Evolutionary conservation across 352 stramenopile genomes (phyloP).

Genomic region (Phytophthora meadii): DNA sequence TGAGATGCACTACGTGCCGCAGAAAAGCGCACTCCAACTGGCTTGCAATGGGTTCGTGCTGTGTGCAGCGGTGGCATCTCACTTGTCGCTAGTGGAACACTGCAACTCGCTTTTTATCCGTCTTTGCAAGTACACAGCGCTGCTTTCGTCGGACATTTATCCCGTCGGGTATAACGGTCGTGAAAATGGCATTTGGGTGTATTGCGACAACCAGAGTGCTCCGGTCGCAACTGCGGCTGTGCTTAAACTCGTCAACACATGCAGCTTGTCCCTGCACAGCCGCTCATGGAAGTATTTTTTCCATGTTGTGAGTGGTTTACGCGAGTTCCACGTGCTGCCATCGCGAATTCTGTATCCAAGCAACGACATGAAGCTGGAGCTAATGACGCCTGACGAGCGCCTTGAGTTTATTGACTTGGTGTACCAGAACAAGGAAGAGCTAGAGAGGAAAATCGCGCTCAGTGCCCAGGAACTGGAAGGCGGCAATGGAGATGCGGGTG

Average conservation of each 20-base stretch:
- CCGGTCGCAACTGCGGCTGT: conserved; percentile 71
- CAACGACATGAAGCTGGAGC: conserved; percentile 37
- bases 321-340: conserved; percentile 72
- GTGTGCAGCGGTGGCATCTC: conserved; percentile 61
- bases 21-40: conserved; percentile 77
- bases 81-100: conserved; percentile 57
- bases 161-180: conserved; percentile 63
- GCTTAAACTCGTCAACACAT: conserved; percentile 73
- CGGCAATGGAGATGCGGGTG: conserved; percentile 26
- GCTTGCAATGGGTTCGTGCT: conserved; percentile 82
- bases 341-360: conserved; percentile 48
- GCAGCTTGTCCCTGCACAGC: conserved; percentile 54
- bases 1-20: conserved; percentile 65
- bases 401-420: conserved; percentile 67
- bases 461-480: conserved; percentile 39
- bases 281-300: conserved; percentile 76
- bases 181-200: conserved; percentile 62
- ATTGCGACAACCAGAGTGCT: conserved; percentile 76
- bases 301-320: conserved; percentile 58
- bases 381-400: conserved; percentile 60
- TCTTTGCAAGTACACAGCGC: conserved; percentile 69
- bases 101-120: conserved; percentile 72
- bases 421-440: conserved; percentile 61
- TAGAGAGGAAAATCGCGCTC: conserved; percentile 56
- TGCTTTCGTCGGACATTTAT: conserved; percentile 69